phyloP scores from a whole-genome alignment of 352 stramenopile genomes.

The Phytophthora kernoviae region DNA sequence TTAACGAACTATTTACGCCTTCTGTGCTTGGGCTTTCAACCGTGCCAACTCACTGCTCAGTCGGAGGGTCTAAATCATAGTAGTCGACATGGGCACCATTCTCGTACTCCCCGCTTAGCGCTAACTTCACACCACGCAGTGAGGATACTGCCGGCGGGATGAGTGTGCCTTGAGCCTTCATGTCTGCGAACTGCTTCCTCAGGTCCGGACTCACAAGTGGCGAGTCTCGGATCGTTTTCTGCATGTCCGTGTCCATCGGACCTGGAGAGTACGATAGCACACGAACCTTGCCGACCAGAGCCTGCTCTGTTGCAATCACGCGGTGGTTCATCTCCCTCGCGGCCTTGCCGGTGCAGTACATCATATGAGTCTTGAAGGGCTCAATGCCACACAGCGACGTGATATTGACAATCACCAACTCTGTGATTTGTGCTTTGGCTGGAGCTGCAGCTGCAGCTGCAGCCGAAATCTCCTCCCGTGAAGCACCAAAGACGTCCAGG shows the following conservation, averaged over 20 bases:
- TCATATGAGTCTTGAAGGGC: conserved; percentile 75
- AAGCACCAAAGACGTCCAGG: conserved; percentile 60
- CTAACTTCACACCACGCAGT: conserved; percentile 57
- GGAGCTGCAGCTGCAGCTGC: not conserved
- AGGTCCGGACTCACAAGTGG: conserved; percentile 43
- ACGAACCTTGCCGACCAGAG: conserved; percentile 33
- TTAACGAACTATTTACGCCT: too few relatives aligned
- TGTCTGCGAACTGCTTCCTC: conserved; percentile 45
- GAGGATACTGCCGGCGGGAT: conserved; percentile 63
- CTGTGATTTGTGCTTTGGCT: conserved; percentile 3
- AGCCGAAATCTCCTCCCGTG: conserved; percentile 38
- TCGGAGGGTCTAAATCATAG: conserved; percentile 49
- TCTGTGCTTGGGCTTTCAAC: too few relatives aligned
- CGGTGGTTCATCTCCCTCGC: conserved; percentile 88
- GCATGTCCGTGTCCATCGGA: conserved; percentile 90
- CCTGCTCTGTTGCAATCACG: conserved; percentile 73
- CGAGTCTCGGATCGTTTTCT: conserved; percentile 65
- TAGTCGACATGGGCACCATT: conserved; percentile 83
- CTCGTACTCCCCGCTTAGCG: conserved; percentile 53
- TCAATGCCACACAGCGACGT: conserved; percentile 85
- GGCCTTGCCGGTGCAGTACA: conserved; percentile 88
- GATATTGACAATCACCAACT: conserved; percentile 63
- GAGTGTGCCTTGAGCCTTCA: conserved; percentile 62
- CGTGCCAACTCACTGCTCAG: conserved; percentile 6
- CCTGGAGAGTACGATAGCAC: conserved; percentile 89